phyloP scores from a whole-genome alignment of 73 alveolate species.

The Symbiodinium pilosum region DNA sequence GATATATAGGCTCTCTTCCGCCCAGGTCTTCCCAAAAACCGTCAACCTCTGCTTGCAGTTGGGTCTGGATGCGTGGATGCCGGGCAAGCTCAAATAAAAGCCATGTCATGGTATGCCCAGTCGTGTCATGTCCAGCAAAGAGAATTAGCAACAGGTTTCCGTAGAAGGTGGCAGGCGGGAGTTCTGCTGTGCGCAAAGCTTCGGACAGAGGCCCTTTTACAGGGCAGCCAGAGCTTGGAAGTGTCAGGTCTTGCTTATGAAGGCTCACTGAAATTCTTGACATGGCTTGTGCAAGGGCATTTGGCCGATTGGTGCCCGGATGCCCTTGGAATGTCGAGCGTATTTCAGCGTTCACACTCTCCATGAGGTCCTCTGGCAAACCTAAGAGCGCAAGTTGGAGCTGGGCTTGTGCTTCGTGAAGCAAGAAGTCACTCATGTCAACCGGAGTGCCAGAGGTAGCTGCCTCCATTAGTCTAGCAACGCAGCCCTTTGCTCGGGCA shows the following conservation, averaged over 20 bases:
- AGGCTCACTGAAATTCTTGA: neutral
- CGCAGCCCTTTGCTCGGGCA: neutral
- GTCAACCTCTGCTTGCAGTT: neutral
- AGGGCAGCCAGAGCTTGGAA: conserved; percentile 7
- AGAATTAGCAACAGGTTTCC: conserved; percentile 9
- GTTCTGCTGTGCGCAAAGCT: neutral
- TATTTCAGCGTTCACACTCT: neutral
- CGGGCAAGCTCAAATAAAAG: conserved; percentile 12
- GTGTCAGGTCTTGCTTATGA: neutral
- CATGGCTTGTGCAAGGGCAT: neutral
- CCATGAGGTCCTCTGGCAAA: neutral
- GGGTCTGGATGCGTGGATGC: neutral
- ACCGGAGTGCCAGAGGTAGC: neutral
- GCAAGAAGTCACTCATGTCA: conserved; percentile 25
- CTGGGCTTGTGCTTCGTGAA: conserved; percentile 41
- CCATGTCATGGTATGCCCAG: conserved; percentile 38
- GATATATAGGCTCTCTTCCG: neutral
- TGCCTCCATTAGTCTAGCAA: neutral
- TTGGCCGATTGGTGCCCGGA: neutral
- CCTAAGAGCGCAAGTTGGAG: conserved; percentile 27
- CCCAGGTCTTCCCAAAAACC: neutral
- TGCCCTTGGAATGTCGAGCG: neutral
- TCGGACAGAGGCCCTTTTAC: neutral
- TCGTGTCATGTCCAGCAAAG: conserved; percentile 19
- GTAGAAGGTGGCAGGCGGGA: neutral